Percentiles rank a stretch among this genome's conserved stretches.
phyloP scores from a whole-genome alignment of 169 alveolate genomes.

The Eimeria necatrix region DNA sequence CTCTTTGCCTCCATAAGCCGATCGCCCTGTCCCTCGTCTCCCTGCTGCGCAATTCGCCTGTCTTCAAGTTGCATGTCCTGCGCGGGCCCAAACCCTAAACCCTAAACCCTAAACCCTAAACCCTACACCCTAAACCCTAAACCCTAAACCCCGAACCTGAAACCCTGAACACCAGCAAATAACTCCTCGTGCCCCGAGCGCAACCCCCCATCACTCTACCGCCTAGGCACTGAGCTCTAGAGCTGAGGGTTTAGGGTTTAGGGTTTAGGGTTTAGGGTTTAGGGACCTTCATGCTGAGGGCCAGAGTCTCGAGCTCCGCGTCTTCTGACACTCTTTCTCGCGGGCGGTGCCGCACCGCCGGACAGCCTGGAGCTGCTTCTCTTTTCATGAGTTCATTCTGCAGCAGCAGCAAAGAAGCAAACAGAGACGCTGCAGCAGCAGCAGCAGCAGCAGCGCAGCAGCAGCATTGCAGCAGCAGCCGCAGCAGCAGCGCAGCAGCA shows the following conservation, averaged over 20 bases:
- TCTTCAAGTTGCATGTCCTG: slow-evolving; percentile 59
- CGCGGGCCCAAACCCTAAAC: background rate
- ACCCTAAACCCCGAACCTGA: slow-evolving; percentile 6
- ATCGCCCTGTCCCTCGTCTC: slow-evolving; percentile 90
- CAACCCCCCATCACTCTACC: too few relatives aligned
- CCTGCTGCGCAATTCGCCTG: slow-evolving; percentile 66
- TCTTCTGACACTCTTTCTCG: background rate
- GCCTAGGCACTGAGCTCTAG: too few relatives aligned
- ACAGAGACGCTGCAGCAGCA: background rate
- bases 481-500: background rate
- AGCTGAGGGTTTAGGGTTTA: too few relatives aligned
- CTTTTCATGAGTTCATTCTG: slow-evolving; percentile 27
- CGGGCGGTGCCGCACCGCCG: background rate
- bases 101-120: background rate
- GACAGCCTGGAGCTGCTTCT: slow-evolving; percentile 1
- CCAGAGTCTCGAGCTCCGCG: background rate
- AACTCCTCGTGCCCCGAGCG: too few relatives aligned
- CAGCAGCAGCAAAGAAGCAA: background rate
- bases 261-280: too few relatives aligned
- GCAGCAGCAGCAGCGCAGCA: slow-evolving; percentile 6
- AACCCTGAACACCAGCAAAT: too few relatives aligned
- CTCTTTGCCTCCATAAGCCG: slow-evolving; percentile 87
- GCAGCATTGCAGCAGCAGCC: background rate
- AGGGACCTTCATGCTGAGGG: background rate
- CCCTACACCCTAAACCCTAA: background rate